Evolutionary conservation across 345 rosid genomes (phyloP).

Genomic region (Murraya koenigii): DNA sequence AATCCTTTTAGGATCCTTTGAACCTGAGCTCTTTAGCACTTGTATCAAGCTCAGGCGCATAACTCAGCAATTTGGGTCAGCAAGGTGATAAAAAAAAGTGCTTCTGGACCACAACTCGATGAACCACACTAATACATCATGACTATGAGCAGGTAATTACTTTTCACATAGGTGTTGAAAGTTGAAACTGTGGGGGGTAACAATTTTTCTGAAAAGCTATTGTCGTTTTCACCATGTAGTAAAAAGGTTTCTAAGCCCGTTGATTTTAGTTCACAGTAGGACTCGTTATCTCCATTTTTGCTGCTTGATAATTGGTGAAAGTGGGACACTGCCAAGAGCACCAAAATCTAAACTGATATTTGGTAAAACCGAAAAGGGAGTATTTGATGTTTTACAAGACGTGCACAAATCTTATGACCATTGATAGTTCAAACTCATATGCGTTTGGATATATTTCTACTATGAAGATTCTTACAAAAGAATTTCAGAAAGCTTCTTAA

Average conservation of each 20-base stretch:
- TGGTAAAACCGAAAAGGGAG: not conserved
- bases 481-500: not conserved
- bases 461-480: not conserved
- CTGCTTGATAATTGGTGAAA: not conserved
- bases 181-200: not conserved
- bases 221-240: not conserved
- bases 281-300: not conserved
- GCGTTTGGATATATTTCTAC: not conserved
- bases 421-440: not conserved
- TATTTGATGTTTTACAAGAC: not conserved
- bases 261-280: not conserved
- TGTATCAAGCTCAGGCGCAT: not conserved
- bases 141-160: too few relatives aligned
- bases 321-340: not conserved
- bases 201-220: not conserved
- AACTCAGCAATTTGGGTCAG: not conserved
- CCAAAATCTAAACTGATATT: not conserved
- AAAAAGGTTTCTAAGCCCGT: not conserved
- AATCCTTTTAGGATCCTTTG: not conserved
- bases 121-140: not conserved
- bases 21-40: not conserved
- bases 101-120: not conserved
- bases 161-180: too few relatives aligned
- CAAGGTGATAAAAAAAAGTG: not conserved
- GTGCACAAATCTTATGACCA: not conserved